Base-by-base conservation (phyloP, 2,329 filamentous ascomycete species). In the Trichothecium roseum region DNA sequence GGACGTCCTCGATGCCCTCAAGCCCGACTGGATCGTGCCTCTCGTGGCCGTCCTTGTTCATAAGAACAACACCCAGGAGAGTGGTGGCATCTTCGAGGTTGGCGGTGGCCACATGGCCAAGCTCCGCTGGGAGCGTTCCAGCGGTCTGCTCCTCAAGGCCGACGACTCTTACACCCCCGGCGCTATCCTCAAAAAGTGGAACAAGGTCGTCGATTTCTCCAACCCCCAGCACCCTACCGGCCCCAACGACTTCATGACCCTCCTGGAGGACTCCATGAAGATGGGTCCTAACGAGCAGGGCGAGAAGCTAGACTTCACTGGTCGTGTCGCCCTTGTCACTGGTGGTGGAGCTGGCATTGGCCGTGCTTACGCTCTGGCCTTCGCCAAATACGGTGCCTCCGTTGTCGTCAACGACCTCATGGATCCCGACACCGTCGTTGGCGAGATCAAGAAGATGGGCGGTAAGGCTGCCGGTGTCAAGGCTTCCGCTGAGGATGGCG, bases 401-500 rank as follows among this genome's bases (percentile, higher is more conserved):
- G 68, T 98, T 18, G 89, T 96, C 24, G 86, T 98, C 49, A 98
- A 98, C 63, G 91, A 98, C 55, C 71, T 98, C n/a, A 75, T 81
- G 34, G 81, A 96, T 67, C 91, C 91, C 5, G 88, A 95, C 53
- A 74, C 75, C 34, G 86, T 93, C 27, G 91, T 96, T 28, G 74
- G 81, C 49, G 91, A 98, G 68, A 96, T 98, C 55, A 82, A 84
- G 66, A 83, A 88, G 62, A 53, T 80, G 32, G 91, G 91, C 39
- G 89, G 88, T 45, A 81, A 93, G 64, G 89, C 91, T 18, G 84
- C 85, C 39, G 87, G 87, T 49, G 86, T 93, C 61, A 95, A 94
- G 69, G 86, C 85, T 39, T 93, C 84, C 33, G 88, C 88, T 40
- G 85, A 94, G 59, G 86, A 98, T 41, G 91, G 91, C 32, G 88